A percentile compares a stretch with the other conserved stretches of the same genome.
Conservation (phyloP, 2,329 filamentous ascomycete genomes). For the Diaporthe nobilis region DNA sequence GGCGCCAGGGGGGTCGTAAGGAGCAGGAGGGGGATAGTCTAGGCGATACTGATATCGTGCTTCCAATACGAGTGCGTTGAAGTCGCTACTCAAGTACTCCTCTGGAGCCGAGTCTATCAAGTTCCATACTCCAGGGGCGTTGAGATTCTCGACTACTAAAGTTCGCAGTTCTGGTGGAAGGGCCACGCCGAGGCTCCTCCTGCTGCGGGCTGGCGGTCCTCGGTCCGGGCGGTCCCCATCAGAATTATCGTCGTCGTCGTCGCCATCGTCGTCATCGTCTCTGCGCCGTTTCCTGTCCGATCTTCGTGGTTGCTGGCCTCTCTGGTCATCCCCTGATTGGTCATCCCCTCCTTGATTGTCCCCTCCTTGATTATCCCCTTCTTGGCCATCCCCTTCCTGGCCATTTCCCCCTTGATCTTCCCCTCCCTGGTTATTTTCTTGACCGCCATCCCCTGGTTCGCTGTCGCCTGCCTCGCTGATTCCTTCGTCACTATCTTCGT, state of each 20-base stretch:
- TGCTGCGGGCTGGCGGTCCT: not conserved
- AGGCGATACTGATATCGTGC: not conserved
- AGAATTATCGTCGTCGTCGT: not conserved
- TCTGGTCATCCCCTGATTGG: too few relatives aligned
- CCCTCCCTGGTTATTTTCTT: too few relatives aligned
- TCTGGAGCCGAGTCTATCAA: not conserved
- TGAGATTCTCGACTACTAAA: not conserved
- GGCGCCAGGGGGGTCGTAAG: not conserved
- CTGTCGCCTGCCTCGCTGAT: not conserved
- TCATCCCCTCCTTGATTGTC: too few relatives aligned
- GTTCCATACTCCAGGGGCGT: not conserved
- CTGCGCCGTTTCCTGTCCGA: not conserved
- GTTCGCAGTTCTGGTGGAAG: not conserved
- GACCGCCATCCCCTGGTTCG: not conserved
- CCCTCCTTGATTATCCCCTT: too few relatives aligned
- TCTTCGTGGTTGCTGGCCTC: not conserved
- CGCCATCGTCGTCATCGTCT: not conserved
- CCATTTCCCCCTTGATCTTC: too few relatives aligned
- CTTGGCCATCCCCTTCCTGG: too few relatives aligned
- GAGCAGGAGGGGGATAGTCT: not conserved
- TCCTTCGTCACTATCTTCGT: too few relatives aligned
- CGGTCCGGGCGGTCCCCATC: not conserved
- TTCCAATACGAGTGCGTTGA: not conserved
- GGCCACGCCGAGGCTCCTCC: not conserved
- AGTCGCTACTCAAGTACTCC: not conserved